These are phyloP conservation scores for Litsea cubeba DNA, from an alignment of 164 flowering plant species.

Conservation along the genomic window DNA sequence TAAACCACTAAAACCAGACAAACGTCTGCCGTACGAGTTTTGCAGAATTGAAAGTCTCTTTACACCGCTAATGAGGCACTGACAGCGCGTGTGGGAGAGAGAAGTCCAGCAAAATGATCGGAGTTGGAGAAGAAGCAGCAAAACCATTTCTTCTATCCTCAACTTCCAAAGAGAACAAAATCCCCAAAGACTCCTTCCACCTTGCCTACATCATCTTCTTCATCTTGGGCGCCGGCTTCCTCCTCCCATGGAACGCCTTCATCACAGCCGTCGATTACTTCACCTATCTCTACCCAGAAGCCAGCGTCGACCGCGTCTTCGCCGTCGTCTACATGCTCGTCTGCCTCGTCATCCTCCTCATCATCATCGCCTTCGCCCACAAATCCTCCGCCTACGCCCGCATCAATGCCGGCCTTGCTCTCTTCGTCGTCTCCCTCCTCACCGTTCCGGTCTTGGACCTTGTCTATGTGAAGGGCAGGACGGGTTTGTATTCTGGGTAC, in stretches of 20 bases:
- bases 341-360: constrained; percentile 34
- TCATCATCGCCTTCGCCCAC: constrained; percentile 49
- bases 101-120: too few species aligned
- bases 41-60: too few species aligned
- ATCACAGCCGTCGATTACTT: constrained; percentile 98
- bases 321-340: constrained; percentile 63
- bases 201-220: constrained; percentile 81
- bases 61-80: too few species aligned
- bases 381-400: constrained; percentile 37
- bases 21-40: too few species aligned
- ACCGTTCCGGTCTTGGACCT: constrained; percentile 72
- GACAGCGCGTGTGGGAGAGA: too few species aligned
- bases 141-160: constrained; percentile 26
- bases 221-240: constrained; percentile 72
- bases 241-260: constrained; percentile 98
- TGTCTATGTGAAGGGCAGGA: constrained; percentile 54
- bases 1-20: too few species aligned
- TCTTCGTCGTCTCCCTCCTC: constrained; percentile 48
- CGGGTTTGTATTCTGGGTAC: constrained; percentile 57
- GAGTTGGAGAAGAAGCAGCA: constrained; percentile 46
- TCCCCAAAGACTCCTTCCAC: constrained; percentile 59
- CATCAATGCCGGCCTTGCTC: constrained; percentile 58
- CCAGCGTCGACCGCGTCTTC: constrained; percentile 65
- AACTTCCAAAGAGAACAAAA: constrained; percentile 22
- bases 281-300: constrained; percentile 75